phyloP scores from a whole-genome alignment of 2,329 filamentous ascomycete genomes.

The Fusarium sp. region DNA sequence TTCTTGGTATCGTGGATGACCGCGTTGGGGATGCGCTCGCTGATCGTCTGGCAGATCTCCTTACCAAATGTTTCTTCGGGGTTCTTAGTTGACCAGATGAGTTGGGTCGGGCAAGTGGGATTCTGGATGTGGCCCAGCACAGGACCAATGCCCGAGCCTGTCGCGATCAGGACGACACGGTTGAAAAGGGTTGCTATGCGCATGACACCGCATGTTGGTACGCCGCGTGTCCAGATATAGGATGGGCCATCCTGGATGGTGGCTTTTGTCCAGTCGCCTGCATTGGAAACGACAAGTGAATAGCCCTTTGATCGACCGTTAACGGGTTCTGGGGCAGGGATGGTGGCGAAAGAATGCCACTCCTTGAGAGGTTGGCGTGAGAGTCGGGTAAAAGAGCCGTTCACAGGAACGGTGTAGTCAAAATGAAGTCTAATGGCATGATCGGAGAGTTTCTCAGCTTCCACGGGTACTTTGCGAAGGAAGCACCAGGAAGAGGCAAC shows the following conservation, averaged over 20 bases:
- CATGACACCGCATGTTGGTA: conserved; percentile 75
- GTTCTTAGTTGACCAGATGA: conserved; percentile 76
- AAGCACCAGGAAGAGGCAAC: conserved; percentile 79
- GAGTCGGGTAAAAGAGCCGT: conserved; percentile 64
- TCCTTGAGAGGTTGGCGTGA: conserved; percentile 73
- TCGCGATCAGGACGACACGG: conserved; percentile 75
- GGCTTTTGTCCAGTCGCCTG: conserved; percentile 79
- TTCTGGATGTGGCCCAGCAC: conserved; percentile 70
- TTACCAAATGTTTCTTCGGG: conserved; percentile 73
- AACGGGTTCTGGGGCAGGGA: conserved; percentile 65
- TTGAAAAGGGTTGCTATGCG: conserved; percentile 75
- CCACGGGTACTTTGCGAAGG: conserved; percentile 74
- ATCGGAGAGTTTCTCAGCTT: conserved; percentile 75
- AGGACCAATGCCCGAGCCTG: conserved; percentile 79
- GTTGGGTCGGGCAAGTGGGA: conserved; percentile 63
- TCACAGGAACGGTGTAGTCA: conserved; percentile 68
- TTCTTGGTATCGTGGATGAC: conserved; percentile 75
- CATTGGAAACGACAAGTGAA: conserved; percentile 77
- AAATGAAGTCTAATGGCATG: conserved; percentile 81
- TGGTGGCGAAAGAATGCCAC: conserved; percentile 82
- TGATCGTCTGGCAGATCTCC: conserved; percentile 66
- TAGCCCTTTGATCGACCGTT: conserved; percentile 60
- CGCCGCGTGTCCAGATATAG: conserved; percentile 74
- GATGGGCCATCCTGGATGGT: conserved; percentile 72
- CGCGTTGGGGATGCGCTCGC: conserved; percentile 69